Conservation (phyloP, 2,329 filamentous ascomycete species). For the Epichloe sp. region DNA sequence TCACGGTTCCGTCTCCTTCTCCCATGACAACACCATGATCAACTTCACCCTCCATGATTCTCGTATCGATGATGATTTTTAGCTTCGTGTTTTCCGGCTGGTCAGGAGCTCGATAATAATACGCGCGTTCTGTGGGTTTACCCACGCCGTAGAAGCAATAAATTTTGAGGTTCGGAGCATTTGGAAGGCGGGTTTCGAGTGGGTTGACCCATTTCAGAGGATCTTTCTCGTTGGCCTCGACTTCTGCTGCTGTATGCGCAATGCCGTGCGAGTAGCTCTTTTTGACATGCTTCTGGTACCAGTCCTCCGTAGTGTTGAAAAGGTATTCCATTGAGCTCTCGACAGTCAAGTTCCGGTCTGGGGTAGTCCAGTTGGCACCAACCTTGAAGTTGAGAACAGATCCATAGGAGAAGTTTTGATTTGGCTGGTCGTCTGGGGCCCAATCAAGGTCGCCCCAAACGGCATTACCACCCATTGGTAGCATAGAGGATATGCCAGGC, state of each 20-base stretch:
- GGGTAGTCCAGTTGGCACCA: constrained; percentile 48
- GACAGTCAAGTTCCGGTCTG: constrained; percentile 67
- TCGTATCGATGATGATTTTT: constrained; percentile 63
- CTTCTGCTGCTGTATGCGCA: constrained; percentile 64
- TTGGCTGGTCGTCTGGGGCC: constrained; percentile 75
- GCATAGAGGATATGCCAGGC: constrained; percentile 93
- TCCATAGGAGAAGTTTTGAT: constrained; percentile 62
- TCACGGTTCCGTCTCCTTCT: constrained; percentile 93
- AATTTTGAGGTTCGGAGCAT: constrained; percentile 81
- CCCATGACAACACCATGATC: constrained; percentile 93
- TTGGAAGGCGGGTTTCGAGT: constrained; percentile 72
- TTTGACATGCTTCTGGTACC: constrained; percentile 68
- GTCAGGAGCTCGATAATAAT: constrained; percentile 70
- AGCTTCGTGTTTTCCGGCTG: constrained; percentile 50
- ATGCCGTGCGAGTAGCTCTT: constrained; percentile 78
- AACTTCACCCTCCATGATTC: constrained; percentile 42
- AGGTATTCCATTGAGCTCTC: constrained; percentile 66
- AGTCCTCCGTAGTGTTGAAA: constrained; percentile 63
- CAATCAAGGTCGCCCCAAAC: constrained; percentile 87
- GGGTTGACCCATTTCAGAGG: constrained; percentile 88
- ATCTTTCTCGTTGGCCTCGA: constrained; percentile 69
- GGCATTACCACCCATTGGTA: constrained; percentile 82
- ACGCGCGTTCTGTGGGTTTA: constrained; percentile 83
- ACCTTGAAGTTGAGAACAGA: constrained; percentile 73
- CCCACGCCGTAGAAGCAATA: constrained; percentile 96